phyloP scores from a whole-genome alignment of 2,329 filamentous ascomycete genomes.

The Endothia cerciana region DNA sequence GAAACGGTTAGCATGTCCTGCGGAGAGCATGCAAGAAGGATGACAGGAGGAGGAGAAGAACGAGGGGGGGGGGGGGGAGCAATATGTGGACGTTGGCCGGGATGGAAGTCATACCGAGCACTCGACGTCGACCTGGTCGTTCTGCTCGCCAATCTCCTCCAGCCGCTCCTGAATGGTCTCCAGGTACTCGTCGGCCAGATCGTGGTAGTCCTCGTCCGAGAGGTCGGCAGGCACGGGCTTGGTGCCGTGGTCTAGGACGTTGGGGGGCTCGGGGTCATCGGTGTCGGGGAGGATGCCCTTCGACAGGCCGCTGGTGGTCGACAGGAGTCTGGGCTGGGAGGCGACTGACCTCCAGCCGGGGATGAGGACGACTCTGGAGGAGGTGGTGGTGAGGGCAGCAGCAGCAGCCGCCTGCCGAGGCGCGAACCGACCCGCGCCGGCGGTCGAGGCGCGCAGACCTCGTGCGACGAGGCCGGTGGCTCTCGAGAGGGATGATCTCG shows the following conservation, averaged over 20 bases:
- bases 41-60: constrained; percentile 16
- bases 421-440: constrained; percentile 15
- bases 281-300: constrained; percentile 66
- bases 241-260: constrained; percentile 40
- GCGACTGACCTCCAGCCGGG: background rate
- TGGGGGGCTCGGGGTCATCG: constrained; percentile 53
- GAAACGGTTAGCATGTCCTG: constrained; percentile 22
- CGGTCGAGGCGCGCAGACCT: constrained; percentile 20
- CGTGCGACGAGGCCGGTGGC: constrained; percentile 20
- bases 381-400: too few species aligned
- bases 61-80: background rate
- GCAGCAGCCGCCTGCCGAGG: constrained; percentile 13
- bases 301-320: constrained; percentile 38
- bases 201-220: constrained; percentile 73
- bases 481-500: constrained; percentile 26
- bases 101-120: constrained; percentile 68
- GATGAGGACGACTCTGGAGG: background rate
- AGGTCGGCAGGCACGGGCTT: constrained; percentile 61
- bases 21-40: too few species aligned
- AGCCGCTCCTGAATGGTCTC: constrained; percentile 59
- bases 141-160: constrained; percentile 74
- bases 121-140: constrained; percentile 83
- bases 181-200: constrained; percentile 76
- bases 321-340: constrained; percentile 32
- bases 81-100: background rate